Conservation (phyloP, 306 rosid genomes). For the Fagus sylvatica region DNA sequence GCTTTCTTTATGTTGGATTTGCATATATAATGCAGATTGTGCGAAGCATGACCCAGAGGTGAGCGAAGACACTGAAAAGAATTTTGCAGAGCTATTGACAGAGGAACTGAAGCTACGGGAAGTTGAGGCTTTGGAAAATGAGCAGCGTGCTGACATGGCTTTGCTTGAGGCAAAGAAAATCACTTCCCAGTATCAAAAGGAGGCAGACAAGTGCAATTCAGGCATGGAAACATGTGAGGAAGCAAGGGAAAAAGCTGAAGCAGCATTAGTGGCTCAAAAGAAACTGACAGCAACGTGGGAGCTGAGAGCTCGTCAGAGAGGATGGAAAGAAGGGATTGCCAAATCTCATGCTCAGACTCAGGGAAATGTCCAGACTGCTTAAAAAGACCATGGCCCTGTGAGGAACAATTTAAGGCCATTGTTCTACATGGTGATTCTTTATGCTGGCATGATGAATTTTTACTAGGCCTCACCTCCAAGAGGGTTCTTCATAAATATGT, state of each 20-base stretch:
- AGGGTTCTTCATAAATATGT: slow-evolving; percentile 19
- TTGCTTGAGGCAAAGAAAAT: slow-evolving; percentile 95
- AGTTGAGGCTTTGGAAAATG: slow-evolving; percentile 66
- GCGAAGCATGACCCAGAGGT: slow-evolving; percentile 90
- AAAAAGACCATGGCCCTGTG: slow-evolving; percentile 22
- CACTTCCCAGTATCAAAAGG: slow-evolving; percentile 94
- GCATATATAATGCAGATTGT: slow-evolving; percentile 59
- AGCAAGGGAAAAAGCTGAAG: slow-evolving; percentile 92
- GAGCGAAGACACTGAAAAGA: slow-evolving; percentile 83
- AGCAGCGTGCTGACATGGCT: slow-evolving; percentile 84
- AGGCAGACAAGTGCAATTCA: slow-evolving; percentile 97
- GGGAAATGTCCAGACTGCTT: slow-evolving; percentile 64
- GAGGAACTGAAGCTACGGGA: slow-evolving; percentile 92
- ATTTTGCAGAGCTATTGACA: slow-evolving; percentile 76
- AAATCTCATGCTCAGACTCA: slow-evolving; percentile 56
- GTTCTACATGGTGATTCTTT: slow-evolving; percentile 23
- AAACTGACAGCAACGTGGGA: slow-evolving; percentile 83
- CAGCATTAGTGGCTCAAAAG: slow-evolving; percentile 61
- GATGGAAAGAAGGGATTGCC: slow-evolving; percentile 87
- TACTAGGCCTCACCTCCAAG: slow-evolving; percentile 9
- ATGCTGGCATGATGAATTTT: slow-evolving; percentile 24
- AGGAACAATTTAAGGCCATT: slow-evolving; percentile 31
- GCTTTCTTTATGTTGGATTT: slow-evolving; percentile 21
- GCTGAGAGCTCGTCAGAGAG: slow-evolving; percentile 90
- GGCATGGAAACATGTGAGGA: slow-evolving; percentile 99